phyloP scores from a whole-genome alignment of 371 early-diverging fungal genomes.

The Rhizopus sp. region DNA sequence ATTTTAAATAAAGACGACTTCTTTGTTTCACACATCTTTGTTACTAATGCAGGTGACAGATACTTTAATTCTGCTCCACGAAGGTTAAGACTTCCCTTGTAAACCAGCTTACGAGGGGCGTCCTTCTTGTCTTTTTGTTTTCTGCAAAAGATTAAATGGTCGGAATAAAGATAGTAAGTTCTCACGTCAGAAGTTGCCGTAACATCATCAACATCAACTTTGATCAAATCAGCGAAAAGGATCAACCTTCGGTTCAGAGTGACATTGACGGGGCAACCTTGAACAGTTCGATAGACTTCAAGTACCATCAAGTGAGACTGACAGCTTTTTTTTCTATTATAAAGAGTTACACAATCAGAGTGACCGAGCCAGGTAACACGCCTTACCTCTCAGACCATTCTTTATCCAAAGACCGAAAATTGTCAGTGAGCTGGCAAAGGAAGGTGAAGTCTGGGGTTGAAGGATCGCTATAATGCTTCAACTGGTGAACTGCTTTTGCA shows the following conservation, averaged over 20 bases:
- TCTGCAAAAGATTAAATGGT: conserved; percentile 22
- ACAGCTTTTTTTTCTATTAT: conserved; percentile 22
- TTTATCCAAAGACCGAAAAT: conserved; percentile 10
- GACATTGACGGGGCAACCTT: conserved; percentile 23
- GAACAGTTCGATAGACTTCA: conserved; percentile 21
- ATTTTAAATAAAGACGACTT: conserved; percentile 12
- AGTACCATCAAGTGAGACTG: conserved; percentile 19
- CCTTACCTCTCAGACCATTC: conserved; percentile 25
- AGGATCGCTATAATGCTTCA: conserved; percentile 21
- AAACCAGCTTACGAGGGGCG: conserved; percentile 8
- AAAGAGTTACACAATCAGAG: not conserved
- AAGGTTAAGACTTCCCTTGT: conserved; percentile 21
- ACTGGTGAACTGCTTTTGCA: conserved; percentile 11
- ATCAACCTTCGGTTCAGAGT: conserved; percentile 29
- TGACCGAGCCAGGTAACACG: not conserved
- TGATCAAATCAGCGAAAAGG: conserved; percentile 22
- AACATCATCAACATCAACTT: conserved; percentile 31
- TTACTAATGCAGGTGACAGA: conserved; percentile 13
- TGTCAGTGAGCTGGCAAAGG: conserved; percentile 4
- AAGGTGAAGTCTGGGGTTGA: conserved; percentile 26
- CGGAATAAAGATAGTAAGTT: conserved; percentile 35
- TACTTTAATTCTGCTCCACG: conserved; percentile 16
- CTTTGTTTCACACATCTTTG: conserved; percentile 22
- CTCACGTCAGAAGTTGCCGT: conserved; percentile 21
- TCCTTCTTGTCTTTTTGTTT: conserved; percentile 19